These are phyloP conservation scores for Wickerhamiella sorbophila DNA, from an alignment of 805 yeast genomes.

Conservation along the genomic window DNA sequence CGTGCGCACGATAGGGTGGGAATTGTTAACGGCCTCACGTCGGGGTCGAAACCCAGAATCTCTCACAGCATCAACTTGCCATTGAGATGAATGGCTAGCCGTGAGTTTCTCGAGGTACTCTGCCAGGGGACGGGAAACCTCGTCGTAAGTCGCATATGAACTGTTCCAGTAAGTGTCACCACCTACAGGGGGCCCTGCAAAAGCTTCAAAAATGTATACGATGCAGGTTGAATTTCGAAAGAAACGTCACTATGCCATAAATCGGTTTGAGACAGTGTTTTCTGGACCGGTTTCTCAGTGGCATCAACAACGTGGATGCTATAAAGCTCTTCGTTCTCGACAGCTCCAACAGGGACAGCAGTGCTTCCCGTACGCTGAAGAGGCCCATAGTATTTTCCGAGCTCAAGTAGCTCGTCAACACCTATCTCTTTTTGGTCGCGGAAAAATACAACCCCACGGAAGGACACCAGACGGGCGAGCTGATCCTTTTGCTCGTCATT, in stretches of 20 bases:
- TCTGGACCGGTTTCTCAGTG: not conserved
- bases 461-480: conserved; percentile 33
- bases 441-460: conserved; percentile 39
- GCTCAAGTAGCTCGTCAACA: conserved; percentile 19
- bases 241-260: conserved; percentile 42
- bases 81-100: conserved; percentile 15
- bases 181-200: conserved; percentile 30
- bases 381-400: conserved; percentile 26
- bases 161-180: conserved; percentile 45
- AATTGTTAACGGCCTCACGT: conserved; percentile 31
- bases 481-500: conserved; percentile 33
- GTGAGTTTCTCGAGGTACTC: conserved; percentile 33
- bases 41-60: conserved; percentile 10
- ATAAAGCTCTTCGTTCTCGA: conserved; percentile 16
- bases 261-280: conserved; percentile 13
- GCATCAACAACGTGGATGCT: conserved; percentile 1
- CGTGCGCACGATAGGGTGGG: conserved; percentile 47
- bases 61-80: conserved; percentile 21
- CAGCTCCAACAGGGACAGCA: conserved; percentile 25
- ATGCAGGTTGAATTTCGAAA: conserved; percentile 44
- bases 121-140: conserved; percentile 36
- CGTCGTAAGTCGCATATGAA: conserved; percentile 40
- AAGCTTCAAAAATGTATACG: conserved; percentile 36
- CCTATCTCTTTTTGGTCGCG: conserved; percentile 30
- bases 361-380: conserved; percentile 35